Percentiles rank a stretch among this genome's conserved stretches.
Evolutionary conservation across 2,329 filamentous ascomycete genomes (phyloP).

Genomic region (Aureobasidium sp.): DNA sequence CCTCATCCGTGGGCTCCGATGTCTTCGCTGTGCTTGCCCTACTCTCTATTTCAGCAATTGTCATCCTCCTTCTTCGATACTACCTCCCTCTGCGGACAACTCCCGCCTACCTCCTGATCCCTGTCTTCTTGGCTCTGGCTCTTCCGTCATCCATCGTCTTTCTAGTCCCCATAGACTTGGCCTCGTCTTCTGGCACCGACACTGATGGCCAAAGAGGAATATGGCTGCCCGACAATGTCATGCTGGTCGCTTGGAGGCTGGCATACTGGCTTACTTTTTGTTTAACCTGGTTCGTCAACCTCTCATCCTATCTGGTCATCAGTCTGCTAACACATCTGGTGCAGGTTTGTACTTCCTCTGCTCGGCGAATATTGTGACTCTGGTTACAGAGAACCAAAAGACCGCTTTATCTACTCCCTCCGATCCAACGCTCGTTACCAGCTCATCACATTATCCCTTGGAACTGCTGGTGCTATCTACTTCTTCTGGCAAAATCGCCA

Average conservation of each 20-base stretch:
- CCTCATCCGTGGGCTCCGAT: constrained; percentile 67
- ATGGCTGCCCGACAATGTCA: constrained; percentile 71
- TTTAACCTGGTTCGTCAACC: constrained; percentile 67
- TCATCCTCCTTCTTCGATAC: constrained; percentile 78
- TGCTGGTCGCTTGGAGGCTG: constrained; percentile 88
- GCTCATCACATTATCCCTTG: constrained; percentile 65
- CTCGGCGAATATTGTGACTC: constrained; percentile 93
- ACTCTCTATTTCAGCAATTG: constrained; percentile 64
- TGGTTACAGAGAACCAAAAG: constrained; percentile 80
- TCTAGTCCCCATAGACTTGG: constrained; percentile 90
- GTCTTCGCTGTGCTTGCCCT: constrained; percentile 70
- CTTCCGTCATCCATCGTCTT: constrained; percentile 86
- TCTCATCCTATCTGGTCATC: neutral
- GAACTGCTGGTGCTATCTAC: constrained; percentile 69
- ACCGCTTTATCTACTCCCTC: constrained; percentile 75
- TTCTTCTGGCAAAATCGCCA: constrained; percentile 73
- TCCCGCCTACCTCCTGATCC: constrained; percentile 80
- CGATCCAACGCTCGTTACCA: constrained; percentile 86
- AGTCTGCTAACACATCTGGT: neutral
- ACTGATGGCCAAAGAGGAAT: constrained; percentile 66
- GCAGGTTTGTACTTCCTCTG: constrained; percentile 80
- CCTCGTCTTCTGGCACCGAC: constrained; percentile 70
- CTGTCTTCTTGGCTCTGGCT: constrained; percentile 92
- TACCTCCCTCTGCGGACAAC: constrained; percentile 88
- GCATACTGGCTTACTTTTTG: constrained; percentile 96